A percentile compares a stretch with the other conserved stretches of the same genome.
Conservation (phyloP, 2,329 filamentous ascomycete genomes). For the Xylaria digitata region DNA sequence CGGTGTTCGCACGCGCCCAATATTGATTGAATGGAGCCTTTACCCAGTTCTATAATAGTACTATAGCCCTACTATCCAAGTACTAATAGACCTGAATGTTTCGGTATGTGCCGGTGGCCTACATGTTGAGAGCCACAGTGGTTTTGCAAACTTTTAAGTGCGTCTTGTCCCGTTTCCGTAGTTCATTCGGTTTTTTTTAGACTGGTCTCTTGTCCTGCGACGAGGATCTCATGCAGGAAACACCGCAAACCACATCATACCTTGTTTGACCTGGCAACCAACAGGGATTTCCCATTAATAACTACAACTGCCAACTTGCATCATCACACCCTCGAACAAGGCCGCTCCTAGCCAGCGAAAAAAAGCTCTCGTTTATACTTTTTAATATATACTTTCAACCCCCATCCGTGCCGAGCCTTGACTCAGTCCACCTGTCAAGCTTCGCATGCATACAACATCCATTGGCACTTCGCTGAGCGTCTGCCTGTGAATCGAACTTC, state of each 20-base stretch:
- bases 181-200: constrained; percentile 14
- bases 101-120: constrained; percentile 23
- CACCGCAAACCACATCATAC: constrained; percentile 27
- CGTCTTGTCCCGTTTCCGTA: constrained; percentile 17
- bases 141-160: constrained; percentile 24
- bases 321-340: constrained; percentile 20
- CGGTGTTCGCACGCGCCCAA: background rate
- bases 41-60: constrained; percentile 11
- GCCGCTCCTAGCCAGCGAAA: constrained; percentile 28
- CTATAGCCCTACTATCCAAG: too few relatives aligned
- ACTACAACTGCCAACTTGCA: constrained; percentile 12
- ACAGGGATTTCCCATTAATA: constrained; percentile 22
- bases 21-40: constrained; percentile 19
- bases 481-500: constrained; percentile 11
- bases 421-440: constrained; percentile 16
- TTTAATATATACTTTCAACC: constrained; percentile 5
- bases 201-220: constrained; percentile 27
- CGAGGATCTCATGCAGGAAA: constrained; percentile 36
- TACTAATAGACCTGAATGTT: background rate
- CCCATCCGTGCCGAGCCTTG: constrained; percentile 1
- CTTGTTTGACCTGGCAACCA: constrained; percentile 30
- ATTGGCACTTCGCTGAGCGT: constrained; percentile 17
- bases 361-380: constrained; percentile 23
- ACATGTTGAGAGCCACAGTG: background rate
- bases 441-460: constrained; percentile 20